Percentiles rank a stretch among this genome's conserved stretches.
These are phyloP conservation scores for Mycena olivaceomarginata DNA, from an alignment of 768 basidiomycete genomes.

Conservation along the genomic window DNA sequence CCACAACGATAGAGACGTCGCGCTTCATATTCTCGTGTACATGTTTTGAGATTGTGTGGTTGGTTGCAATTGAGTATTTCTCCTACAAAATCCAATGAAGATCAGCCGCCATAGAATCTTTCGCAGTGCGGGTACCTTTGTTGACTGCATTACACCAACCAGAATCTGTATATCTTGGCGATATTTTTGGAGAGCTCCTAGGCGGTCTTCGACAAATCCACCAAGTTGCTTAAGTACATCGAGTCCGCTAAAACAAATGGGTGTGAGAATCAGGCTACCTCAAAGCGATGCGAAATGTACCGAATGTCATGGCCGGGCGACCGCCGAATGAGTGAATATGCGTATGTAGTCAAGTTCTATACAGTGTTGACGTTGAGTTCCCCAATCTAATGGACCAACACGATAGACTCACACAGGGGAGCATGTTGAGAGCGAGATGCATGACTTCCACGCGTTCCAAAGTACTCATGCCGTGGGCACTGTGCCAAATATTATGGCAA, in stretches of 20 bases:
- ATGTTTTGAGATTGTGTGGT: background rate
- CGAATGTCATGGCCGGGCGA: too few species aligned
- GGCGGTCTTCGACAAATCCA: background rate
- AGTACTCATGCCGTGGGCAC: background rate
- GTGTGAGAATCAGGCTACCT: too few species aligned
- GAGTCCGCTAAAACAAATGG: too few species aligned
- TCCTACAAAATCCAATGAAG: background rate
- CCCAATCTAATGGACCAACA: too few species aligned
- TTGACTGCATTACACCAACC: conserved; percentile 2
- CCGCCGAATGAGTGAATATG: background rate
- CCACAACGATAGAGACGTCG: background rate
- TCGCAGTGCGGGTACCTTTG: background rate
- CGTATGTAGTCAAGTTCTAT: background rate
- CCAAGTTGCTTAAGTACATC: too few species aligned
- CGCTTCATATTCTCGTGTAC: background rate
- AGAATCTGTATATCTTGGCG: background rate
- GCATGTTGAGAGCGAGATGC: background rate
- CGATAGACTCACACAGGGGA: background rate
- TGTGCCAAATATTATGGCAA: background rate
- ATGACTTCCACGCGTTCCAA: background rate
- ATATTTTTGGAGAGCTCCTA: conserved; percentile 5
- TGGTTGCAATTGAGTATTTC: conserved; percentile 4
- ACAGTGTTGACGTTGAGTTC: background rate
- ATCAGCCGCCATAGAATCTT: background rate
- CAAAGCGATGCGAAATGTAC: too few species aligned